Evolutionary conservation across 768 basidiomycete genomes (phyloP).

Genomic region (Suillus cothurnatus): DNA sequence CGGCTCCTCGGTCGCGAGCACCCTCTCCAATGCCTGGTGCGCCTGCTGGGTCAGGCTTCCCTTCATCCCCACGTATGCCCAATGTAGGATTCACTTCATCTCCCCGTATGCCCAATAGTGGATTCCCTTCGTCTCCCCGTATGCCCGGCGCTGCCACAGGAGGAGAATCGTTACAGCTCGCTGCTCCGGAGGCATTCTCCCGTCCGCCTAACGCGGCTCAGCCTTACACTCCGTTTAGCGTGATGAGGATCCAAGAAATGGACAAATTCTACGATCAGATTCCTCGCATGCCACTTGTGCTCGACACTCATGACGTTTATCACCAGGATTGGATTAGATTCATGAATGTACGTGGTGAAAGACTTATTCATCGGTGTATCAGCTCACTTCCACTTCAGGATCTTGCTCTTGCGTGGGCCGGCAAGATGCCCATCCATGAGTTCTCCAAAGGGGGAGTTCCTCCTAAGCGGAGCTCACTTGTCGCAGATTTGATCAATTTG

Average conservation of each 20-base stretch:
- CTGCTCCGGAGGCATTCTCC: slow-evolving; percentile 72
- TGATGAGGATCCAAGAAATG: slow-evolving; percentile 76
- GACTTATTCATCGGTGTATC: neutral
- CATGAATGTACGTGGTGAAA: slow-evolving; percentile 57
- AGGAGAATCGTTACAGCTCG: slow-evolving; percentile 43
- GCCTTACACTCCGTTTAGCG: slow-evolving; percentile 68
- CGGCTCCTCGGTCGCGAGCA: slow-evolving; percentile 40
- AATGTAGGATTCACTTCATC: slow-evolving; percentile 29
- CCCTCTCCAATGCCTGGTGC: slow-evolving; percentile 55
- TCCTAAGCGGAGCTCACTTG: slow-evolving; percentile 59
- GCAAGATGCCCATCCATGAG: slow-evolving; percentile 67
- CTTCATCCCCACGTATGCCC: slow-evolving; percentile 33
- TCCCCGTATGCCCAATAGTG: slow-evolving; percentile 30
- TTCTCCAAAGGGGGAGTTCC: slow-evolving; percentile 47
- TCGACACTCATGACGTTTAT: slow-evolving; percentile 76
- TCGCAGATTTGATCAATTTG: slow-evolving; percentile 72
- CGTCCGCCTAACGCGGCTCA: slow-evolving; percentile 70
- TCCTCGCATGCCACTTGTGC: slow-evolving; percentile 72
- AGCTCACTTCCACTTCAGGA: slow-evolving; percentile 47
- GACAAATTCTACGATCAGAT: slow-evolving; percentile 67
- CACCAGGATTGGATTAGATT: slow-evolving; percentile 80
- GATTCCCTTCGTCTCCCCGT: slow-evolving; percentile 33
- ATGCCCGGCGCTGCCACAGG: slow-evolving; percentile 19
- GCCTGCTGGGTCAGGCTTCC: slow-evolving; percentile 32
- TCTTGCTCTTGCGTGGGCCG: slow-evolving; percentile 72